Percentiles rank a stretch among this genome's conserved stretches.
Conservation (phyloP, 805 yeast genomes). For the Candida sakaeoensis region DNA sequence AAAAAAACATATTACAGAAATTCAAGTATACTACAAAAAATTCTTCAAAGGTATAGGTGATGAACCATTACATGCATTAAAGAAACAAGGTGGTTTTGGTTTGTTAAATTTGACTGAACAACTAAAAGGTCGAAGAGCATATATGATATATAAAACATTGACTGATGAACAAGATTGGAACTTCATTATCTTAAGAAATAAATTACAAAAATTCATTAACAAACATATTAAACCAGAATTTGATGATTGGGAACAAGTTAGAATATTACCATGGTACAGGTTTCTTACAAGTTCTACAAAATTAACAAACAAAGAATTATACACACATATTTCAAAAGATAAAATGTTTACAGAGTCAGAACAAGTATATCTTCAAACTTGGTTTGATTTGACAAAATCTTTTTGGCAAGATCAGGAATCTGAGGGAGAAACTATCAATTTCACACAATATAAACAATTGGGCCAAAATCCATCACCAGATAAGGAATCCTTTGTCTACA, state of each 20-base stretch:
- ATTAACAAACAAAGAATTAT: too few relatives aligned
- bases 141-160: background rate
- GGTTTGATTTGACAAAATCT: too few relatives aligned
- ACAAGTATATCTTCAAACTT: too few relatives aligned
- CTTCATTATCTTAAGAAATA: too few relatives aligned
- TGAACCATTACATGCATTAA: background rate
- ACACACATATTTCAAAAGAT: too few relatives aligned
- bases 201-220: background rate
- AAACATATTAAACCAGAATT: background rate
- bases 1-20: slow-evolving; percentile 2
- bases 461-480: background rate
- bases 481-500: background rate
- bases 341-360: too few relatives aligned
- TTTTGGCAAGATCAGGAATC: too few relatives aligned
- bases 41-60: background rate
- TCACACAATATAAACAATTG: background rate
- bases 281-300: background rate
- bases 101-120: background rate
- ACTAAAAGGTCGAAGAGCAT: background rate
- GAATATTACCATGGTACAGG: background rate
- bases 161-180: too few relatives aligned
- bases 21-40: background rate
- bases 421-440: too few relatives aligned
- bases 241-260: background rate
- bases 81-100: slow-evolving; percentile 5